Evolutionary conservation across 306 rosid genomes (phyloP), one percentile per base, ranked within the genome.

Genomic region (Pterocarpus santalinus): DNA sequence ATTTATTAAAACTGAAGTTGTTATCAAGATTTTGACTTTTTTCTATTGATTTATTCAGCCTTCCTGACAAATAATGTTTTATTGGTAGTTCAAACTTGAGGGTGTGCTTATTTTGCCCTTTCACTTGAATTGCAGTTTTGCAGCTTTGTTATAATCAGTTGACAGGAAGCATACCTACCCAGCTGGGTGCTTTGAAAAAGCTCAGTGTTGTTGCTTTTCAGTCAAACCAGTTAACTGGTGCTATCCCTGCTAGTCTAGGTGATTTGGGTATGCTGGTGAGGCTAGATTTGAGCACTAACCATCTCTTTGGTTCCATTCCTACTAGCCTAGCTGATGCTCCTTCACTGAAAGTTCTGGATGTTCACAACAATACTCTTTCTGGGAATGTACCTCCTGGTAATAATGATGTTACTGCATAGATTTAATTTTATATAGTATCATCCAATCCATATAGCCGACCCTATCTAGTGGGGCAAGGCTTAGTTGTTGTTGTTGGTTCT

Each of bases 311-410:
- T 51, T 90, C 98, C 34, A 86, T 94, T 82, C 98, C 98, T 52
- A 65, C 87, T 12, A 89, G 73, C 55, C 84, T 94, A 34, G 94
- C 97, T 2, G 87, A 92, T 41, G 89, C 92, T 2, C 93, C 90
- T 22, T 87, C 76, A 38, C 87, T 94, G 5, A 86, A 81, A 78
- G 89, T 89, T 73, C 85, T 94, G 1, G 91, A 94, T 77, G 81
- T 94, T 85, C 89, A 86, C 65, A 94, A 92, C 85, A 94, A 94
- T 57, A 75, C 93, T 5, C 96, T 94, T 32, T 90, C 98, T 44
- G 97, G 98, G 84, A 89, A 66, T 86, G 92, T 94, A 17, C 96
- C 98, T 80, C 82, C 83, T 36, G 92, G 97, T 94, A 91, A 78
- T 53, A 7, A 55, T 65, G 39, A 43, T 36, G 28, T 58, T 62